phyloP scores from a whole-genome alignment of 2,329 filamentous ascomycete genomes.

The Sporothrix dimorphospora region DNA sequence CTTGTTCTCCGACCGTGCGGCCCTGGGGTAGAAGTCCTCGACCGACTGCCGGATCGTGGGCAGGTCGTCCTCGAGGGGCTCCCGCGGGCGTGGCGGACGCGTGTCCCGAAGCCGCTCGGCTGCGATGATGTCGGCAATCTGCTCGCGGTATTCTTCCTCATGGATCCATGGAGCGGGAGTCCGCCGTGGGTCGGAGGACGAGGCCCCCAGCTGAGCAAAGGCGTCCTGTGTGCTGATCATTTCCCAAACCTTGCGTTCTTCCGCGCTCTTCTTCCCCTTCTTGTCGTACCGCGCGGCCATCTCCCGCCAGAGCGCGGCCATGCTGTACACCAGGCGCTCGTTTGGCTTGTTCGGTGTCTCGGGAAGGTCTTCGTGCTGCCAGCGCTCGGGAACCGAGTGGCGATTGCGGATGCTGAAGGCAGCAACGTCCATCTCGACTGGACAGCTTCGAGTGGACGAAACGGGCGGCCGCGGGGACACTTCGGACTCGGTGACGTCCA shows the following conservation, averaged over 20 bases:
- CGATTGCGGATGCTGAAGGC: constrained; percentile 89
- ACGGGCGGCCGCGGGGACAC: constrained; percentile 76
- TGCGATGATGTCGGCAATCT: constrained; percentile 63
- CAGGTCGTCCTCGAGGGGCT: constrained; percentile 60
- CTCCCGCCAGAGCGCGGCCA: constrained; percentile 79
- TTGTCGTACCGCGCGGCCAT: constrained; percentile 44
- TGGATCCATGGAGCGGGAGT: constrained; percentile 84
- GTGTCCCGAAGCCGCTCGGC: constrained; percentile 51
- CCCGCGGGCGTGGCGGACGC: constrained; percentile 66
- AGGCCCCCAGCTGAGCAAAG: constrained; percentile 78
- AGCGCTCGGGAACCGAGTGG: constrained; percentile 71
- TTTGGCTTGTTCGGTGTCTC: constrained; percentile 70
- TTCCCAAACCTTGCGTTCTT: constrained; percentile 65
- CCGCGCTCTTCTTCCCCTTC: constrained; percentile 81
- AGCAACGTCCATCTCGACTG: constrained; percentile 86
- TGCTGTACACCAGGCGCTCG: constrained; percentile 84
- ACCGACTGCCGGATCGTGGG: constrained; percentile 82
- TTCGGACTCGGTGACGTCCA: constrained; percentile 64
- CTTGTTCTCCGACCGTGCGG: constrained; percentile 6
- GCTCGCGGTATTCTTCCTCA: constrained; percentile 76
- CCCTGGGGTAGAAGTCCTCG: constrained; percentile 75
- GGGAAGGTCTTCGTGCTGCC: constrained; percentile 82
- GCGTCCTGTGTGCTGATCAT: constrained; percentile 77
- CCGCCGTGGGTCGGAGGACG: constrained; percentile 81
- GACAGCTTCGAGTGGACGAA: constrained; percentile 61